Percentiles rank a stretch among this genome's conserved stretches.
phyloP scores from a whole-genome alignment of 2,329 filamentous ascomycete genomes.

The Geosmithia flava region DNA sequence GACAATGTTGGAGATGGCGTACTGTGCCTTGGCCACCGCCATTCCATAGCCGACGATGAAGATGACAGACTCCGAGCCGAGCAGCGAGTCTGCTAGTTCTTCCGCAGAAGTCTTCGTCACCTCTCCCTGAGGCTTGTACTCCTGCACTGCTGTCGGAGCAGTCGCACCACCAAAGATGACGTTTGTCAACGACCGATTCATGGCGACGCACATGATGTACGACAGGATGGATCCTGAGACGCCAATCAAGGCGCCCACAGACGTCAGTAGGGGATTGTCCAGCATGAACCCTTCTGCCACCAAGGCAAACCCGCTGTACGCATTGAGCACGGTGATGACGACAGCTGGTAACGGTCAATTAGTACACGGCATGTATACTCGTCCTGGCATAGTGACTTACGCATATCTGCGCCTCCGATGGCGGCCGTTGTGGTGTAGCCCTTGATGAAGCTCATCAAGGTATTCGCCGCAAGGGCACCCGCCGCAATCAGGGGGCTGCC shows the following conservation, averaged over 20 bases:
- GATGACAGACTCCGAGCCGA: constrained; percentile 72
- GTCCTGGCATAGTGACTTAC: constrained; percentile 20
- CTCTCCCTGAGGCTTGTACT: constrained; percentile 68
- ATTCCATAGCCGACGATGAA: constrained; percentile 89
- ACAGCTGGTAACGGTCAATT: constrained; percentile 34
- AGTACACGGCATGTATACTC: background rate
- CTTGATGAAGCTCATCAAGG: constrained; percentile 68
- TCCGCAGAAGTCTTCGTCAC: constrained; percentile 70
- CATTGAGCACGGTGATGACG: constrained; percentile 81
- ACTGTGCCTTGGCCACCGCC: constrained; percentile 89
- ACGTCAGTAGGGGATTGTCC: constrained; percentile 73
- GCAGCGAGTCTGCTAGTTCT: constrained; percentile 64
- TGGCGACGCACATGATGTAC: constrained; percentile 78
- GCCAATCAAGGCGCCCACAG: constrained; percentile 76
- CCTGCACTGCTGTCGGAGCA: constrained; percentile 39
- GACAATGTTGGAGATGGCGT: constrained; percentile 77
- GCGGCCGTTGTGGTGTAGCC: constrained; percentile 80
- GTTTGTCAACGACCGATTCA: constrained; percentile 85
- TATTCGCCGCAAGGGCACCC: constrained; percentile 63
- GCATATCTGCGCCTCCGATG: constrained; percentile 92
- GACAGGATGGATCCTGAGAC: constrained; percentile 82
- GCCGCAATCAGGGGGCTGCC: constrained; percentile 70
- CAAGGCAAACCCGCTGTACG: constrained; percentile 81
- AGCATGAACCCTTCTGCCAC: constrained; percentile 90
- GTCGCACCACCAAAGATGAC: constrained; percentile 66